Conservation (phyloP, 163 green algal species). For the Prototheca cutis region DNA sequence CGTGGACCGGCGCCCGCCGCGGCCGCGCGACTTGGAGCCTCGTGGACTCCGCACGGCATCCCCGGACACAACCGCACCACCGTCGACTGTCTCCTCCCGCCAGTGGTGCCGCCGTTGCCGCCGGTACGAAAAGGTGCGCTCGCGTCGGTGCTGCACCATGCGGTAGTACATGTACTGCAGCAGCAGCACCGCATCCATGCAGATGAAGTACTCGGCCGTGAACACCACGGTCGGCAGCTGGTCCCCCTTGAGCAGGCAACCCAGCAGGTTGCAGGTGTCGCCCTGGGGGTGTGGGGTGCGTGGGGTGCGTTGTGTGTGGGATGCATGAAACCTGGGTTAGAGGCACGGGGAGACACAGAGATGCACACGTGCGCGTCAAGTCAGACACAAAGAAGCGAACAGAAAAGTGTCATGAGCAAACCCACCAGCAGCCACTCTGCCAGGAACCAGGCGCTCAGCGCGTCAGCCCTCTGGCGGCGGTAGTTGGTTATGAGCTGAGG, state of each 20-base stretch:
- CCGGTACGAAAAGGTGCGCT: slow-evolving; percentile 14
- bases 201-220: slow-evolving; percentile 51
- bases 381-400: too few species aligned
- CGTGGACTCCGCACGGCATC: neutral
- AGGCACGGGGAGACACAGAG: too few species aligned
- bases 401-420: too few species aligned
- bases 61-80: too few species aligned
- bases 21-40: neutral
- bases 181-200: slow-evolving; percentile 32
- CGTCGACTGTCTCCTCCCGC: neutral
- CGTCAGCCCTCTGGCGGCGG: slow-evolving; percentile 60
- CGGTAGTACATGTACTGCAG: slow-evolving; percentile 49
- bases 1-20: neutral
- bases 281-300: slow-evolving; percentile 29
- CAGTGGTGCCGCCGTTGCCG: slow-evolving; percentile 1
- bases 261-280: slow-evolving; percentile 86
- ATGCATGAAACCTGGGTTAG: too few species aligned
- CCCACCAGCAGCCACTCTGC: slow-evolving; percentile 70
- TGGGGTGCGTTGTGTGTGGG: too few species aligned
- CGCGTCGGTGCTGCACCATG: slow-evolving; percentile 20
- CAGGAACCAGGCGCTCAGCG: slow-evolving; percentile 77
- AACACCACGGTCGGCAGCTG: slow-evolving; percentile 80
- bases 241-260: slow-evolving; percentile 51
- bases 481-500: slow-evolving; percentile 80
- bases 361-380: too few species aligned